Conservation (phyloP, 192 early-diverging fungal species). For the Backusella australiensis region DNA sequence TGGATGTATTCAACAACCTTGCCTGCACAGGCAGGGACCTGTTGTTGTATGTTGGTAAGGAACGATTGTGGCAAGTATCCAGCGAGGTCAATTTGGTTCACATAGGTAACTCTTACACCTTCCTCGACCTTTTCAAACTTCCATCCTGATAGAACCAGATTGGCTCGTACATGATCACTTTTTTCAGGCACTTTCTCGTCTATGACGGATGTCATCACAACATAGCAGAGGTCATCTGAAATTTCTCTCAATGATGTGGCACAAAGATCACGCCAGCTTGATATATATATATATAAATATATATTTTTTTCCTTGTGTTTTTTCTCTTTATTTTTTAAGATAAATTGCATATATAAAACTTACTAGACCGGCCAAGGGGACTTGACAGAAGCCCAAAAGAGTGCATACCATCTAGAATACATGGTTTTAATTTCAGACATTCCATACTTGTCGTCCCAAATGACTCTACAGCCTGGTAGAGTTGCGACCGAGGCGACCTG, state of each 20-base stretch:
- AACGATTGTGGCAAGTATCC: constrained; percentile 47
- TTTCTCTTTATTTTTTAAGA: not conserved
- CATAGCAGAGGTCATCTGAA: constrained; percentile 33
- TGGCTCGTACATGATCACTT: constrained; percentile 47
- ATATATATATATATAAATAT: not conserved
- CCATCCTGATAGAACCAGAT: constrained; percentile 51
- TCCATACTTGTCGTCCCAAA: constrained; percentile 43
- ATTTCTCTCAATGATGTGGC: constrained; percentile 36
- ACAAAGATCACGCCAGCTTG: constrained; percentile 46
- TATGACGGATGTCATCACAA: constrained; percentile 48
- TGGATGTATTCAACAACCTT: constrained; percentile 46
- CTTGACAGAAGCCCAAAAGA: constrained; percentile 34
- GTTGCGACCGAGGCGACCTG: constrained; percentile 45
- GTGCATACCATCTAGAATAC: constrained; percentile 22
- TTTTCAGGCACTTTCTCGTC: constrained; percentile 48
- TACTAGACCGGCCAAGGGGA: constrained; percentile 35
- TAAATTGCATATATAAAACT: not conserved
- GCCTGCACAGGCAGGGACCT: constrained; percentile 47
- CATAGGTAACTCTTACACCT: constrained; percentile 42
- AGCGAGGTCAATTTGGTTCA: constrained; percentile 54
- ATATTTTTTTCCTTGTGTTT: not conserved
- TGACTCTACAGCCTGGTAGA: constrained; percentile 42
- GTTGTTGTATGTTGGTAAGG: constrained; percentile 39
- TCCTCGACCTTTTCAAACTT: constrained; percentile 36
- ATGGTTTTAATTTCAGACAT: constrained; percentile 28